Percentiles rank a stretch among this genome's conserved stretches.
Conservation (phyloP, 179 eudicot species). For the Patellifolia procumbens region DNA sequence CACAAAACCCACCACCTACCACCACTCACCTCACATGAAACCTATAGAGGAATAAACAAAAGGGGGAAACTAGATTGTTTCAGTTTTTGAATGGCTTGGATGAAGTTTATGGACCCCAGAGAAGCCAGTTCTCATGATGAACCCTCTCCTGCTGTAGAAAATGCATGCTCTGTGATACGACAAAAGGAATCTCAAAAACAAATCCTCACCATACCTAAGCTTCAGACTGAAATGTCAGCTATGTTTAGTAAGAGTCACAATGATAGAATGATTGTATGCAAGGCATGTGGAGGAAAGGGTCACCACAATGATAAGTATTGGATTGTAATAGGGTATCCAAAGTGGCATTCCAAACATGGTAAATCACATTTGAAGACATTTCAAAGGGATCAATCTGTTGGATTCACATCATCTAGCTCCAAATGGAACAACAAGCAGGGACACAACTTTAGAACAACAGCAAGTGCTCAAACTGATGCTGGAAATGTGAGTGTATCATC, state of each 20-base stretch:
- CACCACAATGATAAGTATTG: background rate
- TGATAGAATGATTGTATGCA: background rate
- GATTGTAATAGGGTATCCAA: background rate
- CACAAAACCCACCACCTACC: too few species aligned
- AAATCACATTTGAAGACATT: background rate
- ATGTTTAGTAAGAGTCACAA: background rate
- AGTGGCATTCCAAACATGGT: background rate
- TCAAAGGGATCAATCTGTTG: too few species aligned
- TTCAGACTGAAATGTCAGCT: background rate
- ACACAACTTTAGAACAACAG: too few species aligned
- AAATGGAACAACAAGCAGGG: too few species aligned
- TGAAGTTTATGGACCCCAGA: background rate
- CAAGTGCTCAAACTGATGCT: background rate
- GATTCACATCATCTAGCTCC: too few species aligned
- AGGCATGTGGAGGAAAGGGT: background rate
- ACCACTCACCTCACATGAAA: too few species aligned
- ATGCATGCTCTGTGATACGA: background rate
- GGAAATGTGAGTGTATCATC: background rate
- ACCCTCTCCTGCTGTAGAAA: background rate
- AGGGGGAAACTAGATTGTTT: background rate
- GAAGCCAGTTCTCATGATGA: background rate
- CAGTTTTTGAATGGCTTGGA: background rate
- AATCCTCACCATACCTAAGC: too few species aligned
- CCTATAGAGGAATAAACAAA: too few species aligned
- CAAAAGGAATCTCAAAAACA: slow-evolving; percentile 5